A percentile compares a stretch with the other conserved stretches of the same genome.
Evolutionary conservation across 2,329 filamentous ascomycete species (phyloP).

Genomic region (Pyrenochaeta sp.): DNA sequence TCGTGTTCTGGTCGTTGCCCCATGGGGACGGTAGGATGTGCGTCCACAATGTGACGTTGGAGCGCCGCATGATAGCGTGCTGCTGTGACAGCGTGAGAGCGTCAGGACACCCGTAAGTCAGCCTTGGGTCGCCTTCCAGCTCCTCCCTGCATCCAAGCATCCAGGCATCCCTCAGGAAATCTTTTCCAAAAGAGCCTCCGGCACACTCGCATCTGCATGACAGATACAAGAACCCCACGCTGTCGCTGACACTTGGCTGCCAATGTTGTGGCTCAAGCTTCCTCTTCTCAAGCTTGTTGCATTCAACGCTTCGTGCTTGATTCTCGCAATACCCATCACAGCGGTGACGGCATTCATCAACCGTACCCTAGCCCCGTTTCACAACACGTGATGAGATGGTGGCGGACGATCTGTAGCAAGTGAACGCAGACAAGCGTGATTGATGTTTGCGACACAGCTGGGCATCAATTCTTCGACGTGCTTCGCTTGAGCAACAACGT

Average conservation of each 20-base stretch:
- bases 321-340: too few species aligned
- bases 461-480: too few species aligned
- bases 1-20: conserved; percentile 9
- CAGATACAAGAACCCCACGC: conserved; percentile 15
- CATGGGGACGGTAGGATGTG: neutral
- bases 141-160: conserved; percentile 12
- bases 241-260: conserved; percentile 16
- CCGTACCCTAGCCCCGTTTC: too few species aligned
- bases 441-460: too few species aligned
- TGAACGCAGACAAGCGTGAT: too few species aligned
- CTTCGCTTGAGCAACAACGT: too few species aligned
- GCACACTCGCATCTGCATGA: conserved; percentile 6
- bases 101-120: conserved; percentile 12
- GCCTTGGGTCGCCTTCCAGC: conserved; percentile 9
- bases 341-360: too few species aligned
- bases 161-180: conserved; percentile 9
- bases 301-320: neutral
- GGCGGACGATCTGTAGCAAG: too few species aligned
- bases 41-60: conserved; percentile 16
- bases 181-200: conserved; percentile 17
- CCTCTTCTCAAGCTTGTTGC: neutral
- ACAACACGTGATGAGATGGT: too few species aligned
- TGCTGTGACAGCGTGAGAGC: conserved; percentile 16
- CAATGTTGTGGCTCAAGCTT: conserved; percentile 5
- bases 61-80: conserved; percentile 19